Evolutionary conservation across 768 basidiomycete genomes (phyloP), one percentile per base, ranked within the genome.

Genomic region (Chlorophyllum brunneum): DNA sequence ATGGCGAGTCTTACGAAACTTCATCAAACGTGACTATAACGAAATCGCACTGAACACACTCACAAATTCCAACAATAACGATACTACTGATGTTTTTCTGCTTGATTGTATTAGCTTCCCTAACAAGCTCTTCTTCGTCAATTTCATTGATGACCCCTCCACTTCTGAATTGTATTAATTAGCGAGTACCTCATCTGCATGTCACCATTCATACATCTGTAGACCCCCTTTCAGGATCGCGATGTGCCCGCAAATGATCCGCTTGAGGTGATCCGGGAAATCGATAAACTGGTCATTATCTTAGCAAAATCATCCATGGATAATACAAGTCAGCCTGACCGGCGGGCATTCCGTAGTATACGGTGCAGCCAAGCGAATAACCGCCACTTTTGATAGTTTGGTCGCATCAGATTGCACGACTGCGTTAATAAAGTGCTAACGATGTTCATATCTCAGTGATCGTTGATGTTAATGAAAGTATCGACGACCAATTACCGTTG

Each of bases 321-420:
- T 67, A 22, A 44, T 60, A 1, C 73, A 24, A 65, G 65, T 16
- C 41, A 65, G 0, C 77, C 76, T 68, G 55, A 80, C 83, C 0
- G 84, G 77, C 9, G 82, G 84, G 15, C 74, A 74, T 29, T 80
- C 79, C n/a, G 64, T 68, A 2, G 80, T 80, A 63, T 80, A 83
- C 0, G 80, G 80, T 3, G 77, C 80, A 40, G 80, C 82, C 5
- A 86, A 71, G 50, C 85, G 77, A 42, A 86, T 72, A 31, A 86
- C 82, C 0, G 82, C 85, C 0, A 86, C 83, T 40, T 76, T 76
- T 39, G 75, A 72, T 11, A 86, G 65, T n/a, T 77, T 70, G 2
- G 72, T 55, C 4, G 74, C 65, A 61, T 85, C 77, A 22, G 74
- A 63, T 65, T 85, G 81, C 15, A 86, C 70, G 2, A 86, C 75